Evolutionary conservation across 1,139 yeast genomes (phyloP).

Genomic region (Magnusiomyces sp.): DNA sequence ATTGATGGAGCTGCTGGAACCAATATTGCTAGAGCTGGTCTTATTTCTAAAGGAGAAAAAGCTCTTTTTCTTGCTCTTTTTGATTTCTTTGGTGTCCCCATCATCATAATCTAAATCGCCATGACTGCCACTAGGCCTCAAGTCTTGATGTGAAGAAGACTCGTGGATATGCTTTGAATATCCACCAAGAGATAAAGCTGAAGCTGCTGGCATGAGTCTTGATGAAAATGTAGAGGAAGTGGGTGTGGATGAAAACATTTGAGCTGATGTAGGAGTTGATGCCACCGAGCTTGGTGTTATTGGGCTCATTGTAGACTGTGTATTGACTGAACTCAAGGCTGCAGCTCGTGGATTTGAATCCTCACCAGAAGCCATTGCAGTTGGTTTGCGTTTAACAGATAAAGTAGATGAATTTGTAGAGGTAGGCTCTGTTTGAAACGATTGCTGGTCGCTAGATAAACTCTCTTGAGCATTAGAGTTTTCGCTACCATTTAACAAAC

Average conservation of each 20-base stretch:
- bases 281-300: no score
- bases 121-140: constrained; percentile 9
- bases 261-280: background rate
- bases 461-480: no score
- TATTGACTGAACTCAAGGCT: no score
- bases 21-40: constrained; percentile 12
- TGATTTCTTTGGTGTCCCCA: constrained; percentile 34
- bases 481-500: background rate
- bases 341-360: no score
- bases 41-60: constrained; percentile 48
- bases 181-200: no score
- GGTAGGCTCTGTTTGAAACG: background rate
- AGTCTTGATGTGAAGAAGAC: constrained; percentile 2
- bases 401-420: no score
- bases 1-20: no score
- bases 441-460: background rate
- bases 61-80: constrained; percentile 46
- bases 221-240: no score
- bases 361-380: no score
- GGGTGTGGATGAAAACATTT: background rate
- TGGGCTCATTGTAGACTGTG: no score
- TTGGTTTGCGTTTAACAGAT: no score
- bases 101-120: constrained; percentile 12
- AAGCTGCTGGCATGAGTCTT: no score
- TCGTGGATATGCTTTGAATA: background rate